Base-by-base conservation (phyloP, 202 grass and related monocot species). In the Schoenoplectus tabernaemontani region DNA sequence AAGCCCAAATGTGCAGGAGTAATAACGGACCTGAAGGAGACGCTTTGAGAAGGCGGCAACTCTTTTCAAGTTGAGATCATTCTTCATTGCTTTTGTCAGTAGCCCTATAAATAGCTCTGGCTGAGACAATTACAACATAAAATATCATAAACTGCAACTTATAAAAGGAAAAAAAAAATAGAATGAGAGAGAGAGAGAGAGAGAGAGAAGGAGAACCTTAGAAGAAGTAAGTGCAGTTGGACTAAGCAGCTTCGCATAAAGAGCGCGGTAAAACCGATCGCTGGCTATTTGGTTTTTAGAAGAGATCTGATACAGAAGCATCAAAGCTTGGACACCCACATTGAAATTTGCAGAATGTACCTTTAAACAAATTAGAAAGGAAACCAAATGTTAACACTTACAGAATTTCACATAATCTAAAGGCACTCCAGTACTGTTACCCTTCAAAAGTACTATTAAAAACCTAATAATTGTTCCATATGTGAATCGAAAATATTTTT, bases 331-430 rank as follows among this genome's bases (percentile, higher is more conserved):
- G 80, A 97, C 95, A 73, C 91, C 95, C n/a, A 97, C 80, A 87
- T 97, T 97, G 78, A 97, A 97, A 88, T 97, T 97, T 51, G 85
- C 84, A 78, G 95, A 87, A 81, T 97, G 95, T 57, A 92, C 95
- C 95, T 97, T 85, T 54, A 93, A 58, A 65, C 60, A 77, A 85
- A 85, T 30, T 67, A 75, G 53, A 64, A 50, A 66, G 28, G 51
- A 66, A 78, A 42, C 39, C 64, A 34, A 53, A 65, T 57, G 10
- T 57, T 19, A 59, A 32, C 32, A 64, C 30, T 11, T 30, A 36
- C 12, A 75, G 9, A 7, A 17, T 17, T 72, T 72, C 32, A 72
- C 42, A 28, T 30, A 48, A 47, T 48, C 12, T 30, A 26, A 22
- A 22, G 5, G 42, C 15, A 17, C 32, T 80, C 57, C 17, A 17